Evolutionary conservation across 2,329 filamentous ascomycete species (phyloP).

Genomic region (Chaetothyriales sp.): DNA sequence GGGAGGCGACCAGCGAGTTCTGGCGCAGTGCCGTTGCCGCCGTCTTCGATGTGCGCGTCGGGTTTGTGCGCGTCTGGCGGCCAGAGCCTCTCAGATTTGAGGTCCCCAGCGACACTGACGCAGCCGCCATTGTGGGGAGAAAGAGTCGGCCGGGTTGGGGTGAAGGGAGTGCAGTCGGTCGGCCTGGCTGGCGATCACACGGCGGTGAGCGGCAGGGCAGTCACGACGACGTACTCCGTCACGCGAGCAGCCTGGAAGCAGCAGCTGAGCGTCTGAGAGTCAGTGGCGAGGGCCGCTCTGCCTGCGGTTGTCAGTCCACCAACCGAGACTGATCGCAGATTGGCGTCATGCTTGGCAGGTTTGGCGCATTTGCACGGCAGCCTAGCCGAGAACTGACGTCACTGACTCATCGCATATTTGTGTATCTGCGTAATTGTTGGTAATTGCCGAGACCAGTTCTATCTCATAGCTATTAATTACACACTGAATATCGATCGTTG

Average conservation of each 20-base stretch:
- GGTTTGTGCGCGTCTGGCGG: slow-evolving; percentile 35
- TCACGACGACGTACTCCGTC: neutral
- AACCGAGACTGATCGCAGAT: neutral
- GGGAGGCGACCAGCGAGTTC: slow-evolving; percentile 17
- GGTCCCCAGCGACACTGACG: slow-evolving; percentile 14
- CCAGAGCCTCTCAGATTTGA: slow-evolving; percentile 16
- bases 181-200: neutral
- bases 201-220: neutral
- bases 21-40: slow-evolving; percentile 26
- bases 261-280: too few species aligned
- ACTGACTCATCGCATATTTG: neutral
- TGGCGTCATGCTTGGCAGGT: neutral
- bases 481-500: neutral
- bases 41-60: slow-evolving; percentile 34
- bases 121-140: slow-evolving; percentile 13
- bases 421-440: too few species aligned
- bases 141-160: neutral
- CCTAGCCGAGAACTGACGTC: neutral
- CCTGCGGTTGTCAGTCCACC: neutral
- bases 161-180: neutral
- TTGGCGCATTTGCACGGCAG: neutral
- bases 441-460: neutral
- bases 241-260: neutral
- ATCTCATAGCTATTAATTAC: neutral
- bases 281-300: neutral